A percentile compares a stretch with the other conserved stretches of the same genome.
Conservation (phyloP, 202 grass and related monocot species). For the Eragrostis tef region DNA sequence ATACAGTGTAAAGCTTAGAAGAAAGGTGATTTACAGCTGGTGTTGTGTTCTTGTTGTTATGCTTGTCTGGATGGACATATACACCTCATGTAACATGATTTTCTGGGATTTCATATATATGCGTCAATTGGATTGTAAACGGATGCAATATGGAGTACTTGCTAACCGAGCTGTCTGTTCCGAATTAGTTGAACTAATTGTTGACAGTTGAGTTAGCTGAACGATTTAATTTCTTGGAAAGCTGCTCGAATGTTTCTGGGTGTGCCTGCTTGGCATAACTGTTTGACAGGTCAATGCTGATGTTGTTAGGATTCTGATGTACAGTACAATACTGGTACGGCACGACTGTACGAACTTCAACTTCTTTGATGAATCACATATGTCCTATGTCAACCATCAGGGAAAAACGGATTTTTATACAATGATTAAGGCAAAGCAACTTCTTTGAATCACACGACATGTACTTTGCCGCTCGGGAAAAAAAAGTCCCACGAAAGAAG, state of each 20-base stretch:
- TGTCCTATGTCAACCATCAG: neutral
- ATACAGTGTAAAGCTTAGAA: neutral
- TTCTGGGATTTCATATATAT: neutral
- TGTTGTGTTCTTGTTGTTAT: neutral
- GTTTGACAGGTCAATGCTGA: neutral
- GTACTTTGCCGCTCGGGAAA: neutral
- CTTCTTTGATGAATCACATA: neutral
- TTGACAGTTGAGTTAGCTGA: slow-evolving; percentile 47
- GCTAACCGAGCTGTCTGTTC: neutral
- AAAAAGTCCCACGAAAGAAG: neutral
- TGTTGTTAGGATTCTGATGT: neutral
- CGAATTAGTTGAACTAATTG: slow-evolving; percentile 31
- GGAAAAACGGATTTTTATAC: neutral
- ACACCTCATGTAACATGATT: slow-evolving; percentile 7
- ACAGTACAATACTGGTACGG: neutral
- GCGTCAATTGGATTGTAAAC: neutral
- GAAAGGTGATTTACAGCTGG: neutral
- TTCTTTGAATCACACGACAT: neutral
- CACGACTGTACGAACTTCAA: neutral
- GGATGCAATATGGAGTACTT: neutral
- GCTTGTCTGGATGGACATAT: slow-evolving; percentile 2
- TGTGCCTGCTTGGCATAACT: neutral
- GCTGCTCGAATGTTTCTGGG: slow-evolving; percentile 13
- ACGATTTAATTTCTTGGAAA: slow-evolving; percentile 13
- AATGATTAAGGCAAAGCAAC: neutral